Base-by-base conservation (phyloP, 768 basidiomycete species). In the Psilocybe cyanescens region DNA sequence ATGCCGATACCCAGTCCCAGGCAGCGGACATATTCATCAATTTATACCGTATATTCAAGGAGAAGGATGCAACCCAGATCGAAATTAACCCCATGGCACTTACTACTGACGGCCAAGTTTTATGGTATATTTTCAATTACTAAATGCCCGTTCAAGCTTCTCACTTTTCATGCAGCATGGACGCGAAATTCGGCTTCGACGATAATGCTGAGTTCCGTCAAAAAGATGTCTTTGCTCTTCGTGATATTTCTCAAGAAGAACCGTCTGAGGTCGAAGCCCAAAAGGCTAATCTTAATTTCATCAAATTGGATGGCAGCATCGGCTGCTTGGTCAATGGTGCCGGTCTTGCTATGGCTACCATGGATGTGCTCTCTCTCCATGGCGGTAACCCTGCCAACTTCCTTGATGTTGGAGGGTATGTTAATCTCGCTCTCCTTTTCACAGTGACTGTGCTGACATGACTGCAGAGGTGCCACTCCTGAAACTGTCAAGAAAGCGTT, bases 401-500 rank as follows among this genome's bases (percentile, higher is more conserved):
- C 86, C 83, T 99, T 62, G 97, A 99, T 69, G 96, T 98, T 59
- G 97, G 97, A 81, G 97, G 95, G 90, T 92, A 70, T 61, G 81
- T 65, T 30, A 8, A 14, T 19, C 1, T 39, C 31, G 44, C 31
- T 48, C 31, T 6, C 29, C 9, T 48, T 8, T 30, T 61, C 7
- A 3, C 41, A n/a, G 37, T 37, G 62, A 55, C 24, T 24, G 24
- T 24, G 24, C 31, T 61, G 53, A 59, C 60, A 30, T 60, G 37
- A 55, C 58, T 44, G 29, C 70, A 93, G 93, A 73, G 96, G 97
- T 69, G 97, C 97, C 35, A 99, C 97, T 12, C 95, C 97, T n/a
- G 94, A 97, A 71, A 98, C 97, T 4, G 97, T 99, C 68, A 99
- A 99, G 85, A 99, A 96, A 78, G 97, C 97, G 2, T 99, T 99